phyloP scores from a whole-genome alignment of 2,329 filamentous ascomycete species.

The Colletotrichum somersetense region DNA sequence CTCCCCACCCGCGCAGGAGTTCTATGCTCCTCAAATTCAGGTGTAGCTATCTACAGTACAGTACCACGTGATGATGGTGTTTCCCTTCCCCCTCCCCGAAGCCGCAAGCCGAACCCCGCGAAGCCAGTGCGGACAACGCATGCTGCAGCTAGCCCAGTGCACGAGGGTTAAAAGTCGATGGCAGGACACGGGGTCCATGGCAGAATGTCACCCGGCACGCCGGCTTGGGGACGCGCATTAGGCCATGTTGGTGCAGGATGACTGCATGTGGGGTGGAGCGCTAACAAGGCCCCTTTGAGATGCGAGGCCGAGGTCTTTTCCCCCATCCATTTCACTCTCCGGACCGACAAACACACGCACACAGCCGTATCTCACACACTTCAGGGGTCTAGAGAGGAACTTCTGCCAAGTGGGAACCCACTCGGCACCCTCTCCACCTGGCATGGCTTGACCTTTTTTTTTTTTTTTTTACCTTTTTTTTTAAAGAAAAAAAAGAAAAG shows the following conservation, averaged over 20 bases:
- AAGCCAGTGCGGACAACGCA: not conserved
- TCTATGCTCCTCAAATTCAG: not conserved
- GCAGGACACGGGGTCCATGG: constrained; percentile 16
- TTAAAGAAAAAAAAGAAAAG: too few relatives aligned
- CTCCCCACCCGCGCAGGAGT: not conserved
- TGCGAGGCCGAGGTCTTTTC: constrained; percentile 2
- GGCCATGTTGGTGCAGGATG: constrained; percentile 34
- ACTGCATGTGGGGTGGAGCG: constrained; percentile 29
- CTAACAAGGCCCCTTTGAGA: constrained; percentile 25
- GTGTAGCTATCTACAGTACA: not conserved
- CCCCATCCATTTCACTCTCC: not conserved
- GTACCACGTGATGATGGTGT: not conserved
- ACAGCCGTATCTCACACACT: constrained; percentile 1
- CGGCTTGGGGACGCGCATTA: constrained; percentile 16
- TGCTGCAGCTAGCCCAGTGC: not conserved
- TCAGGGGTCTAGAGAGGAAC: constrained; percentile 36
- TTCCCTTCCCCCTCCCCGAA: accelerated
- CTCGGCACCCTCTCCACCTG: constrained; percentile 25
- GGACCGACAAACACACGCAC: not conserved
- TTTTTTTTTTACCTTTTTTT: too few relatives aligned
- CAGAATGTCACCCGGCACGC: constrained; percentile 26
- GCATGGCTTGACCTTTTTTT: not conserved
- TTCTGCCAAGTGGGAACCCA: constrained; percentile 40
- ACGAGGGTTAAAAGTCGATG: not conserved
- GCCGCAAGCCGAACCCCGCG: not conserved